Evolutionary conservation across 148 eudicot species (phyloP), one percentile per base, ranked within the genome.

Genomic region (Pharnaceum exiguum): DNA sequence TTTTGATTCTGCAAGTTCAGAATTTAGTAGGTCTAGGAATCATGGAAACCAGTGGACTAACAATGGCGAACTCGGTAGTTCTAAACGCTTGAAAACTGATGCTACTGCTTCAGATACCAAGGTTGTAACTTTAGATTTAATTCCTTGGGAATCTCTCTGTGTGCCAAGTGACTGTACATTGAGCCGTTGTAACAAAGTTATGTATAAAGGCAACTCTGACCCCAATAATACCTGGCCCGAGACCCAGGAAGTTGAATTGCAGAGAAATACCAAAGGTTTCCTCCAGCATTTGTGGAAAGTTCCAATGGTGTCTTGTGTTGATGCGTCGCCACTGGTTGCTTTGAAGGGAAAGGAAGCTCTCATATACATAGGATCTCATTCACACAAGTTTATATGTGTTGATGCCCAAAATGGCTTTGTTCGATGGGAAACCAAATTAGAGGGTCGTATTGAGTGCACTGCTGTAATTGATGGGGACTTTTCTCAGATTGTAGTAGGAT

Each of bases 281-380:
- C 53, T 91, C 67, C 71, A 39, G 52, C 72, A 80, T 71, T 22
- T 70, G 8, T 91, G 97, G 95, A 91, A 76, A 68, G 93, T 91
- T 42, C 71, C 75, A 71, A 55, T 91, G 79, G 82, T 67, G 18
- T 82, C 97, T 64, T 91, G 97, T 51, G 83, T 91, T 68, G 97
- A 91, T 70, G 97, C 97, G 47, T 91, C 97, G 23, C 97, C 97
- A 55, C 71, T 85, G 51, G 49, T 91, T 68, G 80, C 75, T 64
- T 72, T 65, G 21, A 79, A 78, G 59, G 82, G 67, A 53, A 31
- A 56, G 17, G 77, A 81, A 6, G 69, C 74, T 35, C 75, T 66
- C 31, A 53, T 87, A 33, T 81, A 77, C 37, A 82, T 87, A 62
- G 97, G 97, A 62, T 82, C 97, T 59, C 97, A 91, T 61, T 82